A percentile compares a stretch with the other conserved stretches of the same genome.
Evolutionary conservation across 805 yeast genomes (phyloP).

Genomic region (Candida easanensis): DNA sequence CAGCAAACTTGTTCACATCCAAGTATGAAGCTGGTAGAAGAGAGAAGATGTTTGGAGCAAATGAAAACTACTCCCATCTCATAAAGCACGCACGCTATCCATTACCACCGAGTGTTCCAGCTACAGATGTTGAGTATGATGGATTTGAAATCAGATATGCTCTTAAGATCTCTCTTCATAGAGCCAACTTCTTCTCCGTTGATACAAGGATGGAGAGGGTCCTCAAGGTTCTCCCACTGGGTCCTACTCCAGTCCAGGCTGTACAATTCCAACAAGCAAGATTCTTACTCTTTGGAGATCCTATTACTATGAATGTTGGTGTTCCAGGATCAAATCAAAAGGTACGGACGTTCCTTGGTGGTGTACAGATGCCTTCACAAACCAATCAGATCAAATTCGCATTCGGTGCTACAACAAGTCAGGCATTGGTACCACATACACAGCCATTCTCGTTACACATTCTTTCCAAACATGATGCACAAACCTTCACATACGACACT

Average conservation of each 20-base stretch:
- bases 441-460: slow-evolving; percentile 8
- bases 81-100: not conserved
- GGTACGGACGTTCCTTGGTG: too few relatives aligned
- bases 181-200: slow-evolving; percentile 11
- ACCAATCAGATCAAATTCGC: not conserved
- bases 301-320: not conserved
- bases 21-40: slow-evolving; percentile 12
- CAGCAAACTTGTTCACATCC: slow-evolving; percentile 17
- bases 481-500: slow-evolving; percentile 4
- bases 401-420: slow-evolving; percentile 9
- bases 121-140: not conserved
- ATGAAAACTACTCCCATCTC: not conserved
- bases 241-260: slow-evolving; percentile 8
- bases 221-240: slow-evolving; percentile 8
- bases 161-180: slow-evolving; percentile 14
- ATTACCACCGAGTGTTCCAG: slow-evolving; percentile 6
- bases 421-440: slow-evolving; percentile 11
- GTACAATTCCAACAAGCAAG: slow-evolving; percentile 4
- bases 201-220: slow-evolving; percentile 9
- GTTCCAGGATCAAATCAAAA: slow-evolving; percentile 1
- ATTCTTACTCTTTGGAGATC: slow-evolving; percentile 4
- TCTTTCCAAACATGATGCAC: slow-evolving; percentile 6
- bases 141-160: slow-evolving; percentile 2
- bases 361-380: too few relatives aligned
- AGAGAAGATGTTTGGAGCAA: not conserved